Conservation (phyloP, 495 filamentous ascomycete species). For the Bryoglossum gracile region DNA sequence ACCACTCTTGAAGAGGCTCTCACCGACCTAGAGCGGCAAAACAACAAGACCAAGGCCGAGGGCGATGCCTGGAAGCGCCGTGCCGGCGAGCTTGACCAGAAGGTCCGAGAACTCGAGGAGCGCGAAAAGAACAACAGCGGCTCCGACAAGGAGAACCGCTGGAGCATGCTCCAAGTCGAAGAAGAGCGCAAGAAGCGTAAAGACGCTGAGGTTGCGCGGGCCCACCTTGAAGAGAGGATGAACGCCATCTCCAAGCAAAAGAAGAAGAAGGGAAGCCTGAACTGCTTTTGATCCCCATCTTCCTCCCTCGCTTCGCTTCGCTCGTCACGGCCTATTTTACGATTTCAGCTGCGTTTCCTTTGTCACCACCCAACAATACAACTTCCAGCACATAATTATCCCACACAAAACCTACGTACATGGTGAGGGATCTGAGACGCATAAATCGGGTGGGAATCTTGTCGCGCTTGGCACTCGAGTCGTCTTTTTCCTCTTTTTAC, state of each 20-base stretch:
- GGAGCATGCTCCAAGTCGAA: slow-evolving; percentile 86
- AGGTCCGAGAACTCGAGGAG: slow-evolving; percentile 57
- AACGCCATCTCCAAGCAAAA: slow-evolving; percentile 88
- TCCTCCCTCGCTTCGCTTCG: background rate
- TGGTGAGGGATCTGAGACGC: slow-evolving; percentile 1
- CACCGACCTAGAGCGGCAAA: slow-evolving; percentile 82
- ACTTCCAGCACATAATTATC: slow-evolving; percentile 1
- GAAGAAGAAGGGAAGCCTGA: slow-evolving; percentile 93
- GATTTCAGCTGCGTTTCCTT: background rate
- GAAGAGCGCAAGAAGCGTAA: slow-evolving; percentile 82
- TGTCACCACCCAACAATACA: background rate
- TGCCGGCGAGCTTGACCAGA: slow-evolving; percentile 66
- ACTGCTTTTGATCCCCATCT: slow-evolving; percentile 71
- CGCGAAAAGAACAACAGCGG: slow-evolving; percentile 40
- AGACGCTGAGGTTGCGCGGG: slow-evolving; percentile 81
- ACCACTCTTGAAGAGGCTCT: slow-evolving; percentile 91
- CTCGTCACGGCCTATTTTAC: slow-evolving; percentile 2
- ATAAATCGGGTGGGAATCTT: background rate
- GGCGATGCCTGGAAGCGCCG: slow-evolving; percentile 86
- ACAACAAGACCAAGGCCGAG: slow-evolving; percentile 77
- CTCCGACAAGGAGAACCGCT: slow-evolving; percentile 52
- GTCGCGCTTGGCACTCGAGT: background rate
- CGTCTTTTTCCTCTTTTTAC: background rate
- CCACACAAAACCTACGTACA: slow-evolving; percentile 1
- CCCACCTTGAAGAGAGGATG: slow-evolving; percentile 88